Base-by-base conservation (phyloP, 257 asterid genomes). In the Ehretia macrophylla region DNA sequence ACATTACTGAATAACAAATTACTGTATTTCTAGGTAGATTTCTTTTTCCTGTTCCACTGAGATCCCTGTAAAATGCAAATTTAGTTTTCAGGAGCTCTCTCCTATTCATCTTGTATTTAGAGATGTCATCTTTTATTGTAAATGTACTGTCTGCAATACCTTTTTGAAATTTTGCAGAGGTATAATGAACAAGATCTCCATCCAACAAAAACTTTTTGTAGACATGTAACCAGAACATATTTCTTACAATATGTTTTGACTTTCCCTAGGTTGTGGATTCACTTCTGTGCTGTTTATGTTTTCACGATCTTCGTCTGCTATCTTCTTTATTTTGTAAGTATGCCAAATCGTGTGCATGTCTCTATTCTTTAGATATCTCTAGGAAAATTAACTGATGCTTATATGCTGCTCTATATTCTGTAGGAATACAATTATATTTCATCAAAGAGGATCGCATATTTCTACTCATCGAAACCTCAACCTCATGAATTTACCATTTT, bases 221-320 rank as follows among this genome's bases (percentile, higher is more conserved):
- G 35, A 27, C 13, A 27, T 44, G 45, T 17, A 39, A 56, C 50
- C 48, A 17, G 42, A 40, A 37, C 32, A 37, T 48, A 45, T 64
- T n/a, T 8, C 69, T 64, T 61, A 70, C 66, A 9, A 32, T 70
- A 62, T 51, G 48, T 52, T 66, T 64, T 64, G 77, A 51, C 59
- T 77, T 73, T 79, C 76, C 53, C 45, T 76, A 93, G 99, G 97
- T 85, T 93, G 61, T 93, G 99, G 99, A 74, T 93, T 76, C 99
- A 93, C 81, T 93, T 88, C 77, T 72, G 78, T 65, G 97, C 97
- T 55, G 80, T 86, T 50, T 93, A 89, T 75, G 53, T 79, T 60
- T 82, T 93, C 95, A 86, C 99, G 21, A 93, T 85, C 56, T 85
- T 85, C 59, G 97, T 89, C 72, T 93, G 99, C 88, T 93, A 83